Percentiles rank a stretch among this genome's conserved stretches.
Evolutionary conservation across 2,329 filamentous ascomycete species (phyloP).

Genomic region (Diaporthe capsici): DNA sequence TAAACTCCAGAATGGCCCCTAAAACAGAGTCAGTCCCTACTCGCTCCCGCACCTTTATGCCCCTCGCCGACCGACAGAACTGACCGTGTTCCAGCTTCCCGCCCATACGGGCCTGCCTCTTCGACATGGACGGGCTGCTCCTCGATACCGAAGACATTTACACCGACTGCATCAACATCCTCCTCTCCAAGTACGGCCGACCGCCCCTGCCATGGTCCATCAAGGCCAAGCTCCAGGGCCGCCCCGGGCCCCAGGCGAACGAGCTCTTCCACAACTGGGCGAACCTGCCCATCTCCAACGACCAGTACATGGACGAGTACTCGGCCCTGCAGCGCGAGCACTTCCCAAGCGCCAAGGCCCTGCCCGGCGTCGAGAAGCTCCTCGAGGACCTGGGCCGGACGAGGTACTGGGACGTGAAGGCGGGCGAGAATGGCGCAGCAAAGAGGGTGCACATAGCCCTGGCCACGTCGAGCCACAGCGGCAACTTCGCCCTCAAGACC

Average conservation of each 20-base stretch:
- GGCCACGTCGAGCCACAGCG: slow-evolving; percentile 81
- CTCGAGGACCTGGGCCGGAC: slow-evolving; percentile 71
- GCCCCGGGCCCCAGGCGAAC: slow-evolving; percentile 67
- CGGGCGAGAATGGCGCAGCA: slow-evolving; percentile 47
- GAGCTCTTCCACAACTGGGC: slow-evolving; percentile 82
- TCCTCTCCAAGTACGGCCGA: slow-evolving; percentile 81
- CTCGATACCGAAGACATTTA: slow-evolving; percentile 95
- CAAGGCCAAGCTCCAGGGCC: slow-evolving; percentile 85
- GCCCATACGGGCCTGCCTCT: slow-evolving; percentile 89
- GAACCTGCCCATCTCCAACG: slow-evolving; percentile 80
- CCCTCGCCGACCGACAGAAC: not conserved
- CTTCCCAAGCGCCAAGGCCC: slow-evolving; percentile 81
- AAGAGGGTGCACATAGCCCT: slow-evolving; percentile 82
- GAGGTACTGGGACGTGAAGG: slow-evolving; percentile 61
- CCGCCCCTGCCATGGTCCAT: slow-evolving; percentile 90
- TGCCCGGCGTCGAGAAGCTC: slow-evolving; percentile 83
- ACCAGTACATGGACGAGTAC: slow-evolving; percentile 75
- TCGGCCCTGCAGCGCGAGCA: slow-evolving; percentile 75
- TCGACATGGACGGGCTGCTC: slow-evolving; percentile 98
- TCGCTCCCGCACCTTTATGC: not conserved
- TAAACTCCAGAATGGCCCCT: slow-evolving; percentile 54
- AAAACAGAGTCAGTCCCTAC: slow-evolving; percentile 59
- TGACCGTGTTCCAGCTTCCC: slow-evolving; percentile 71
- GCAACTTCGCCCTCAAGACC: slow-evolving; percentile 85
- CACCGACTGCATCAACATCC: slow-evolving; percentile 84